Base-by-base conservation (phyloP, 164 flowering plant genomes). In the Vitis rotundifolia region DNA sequence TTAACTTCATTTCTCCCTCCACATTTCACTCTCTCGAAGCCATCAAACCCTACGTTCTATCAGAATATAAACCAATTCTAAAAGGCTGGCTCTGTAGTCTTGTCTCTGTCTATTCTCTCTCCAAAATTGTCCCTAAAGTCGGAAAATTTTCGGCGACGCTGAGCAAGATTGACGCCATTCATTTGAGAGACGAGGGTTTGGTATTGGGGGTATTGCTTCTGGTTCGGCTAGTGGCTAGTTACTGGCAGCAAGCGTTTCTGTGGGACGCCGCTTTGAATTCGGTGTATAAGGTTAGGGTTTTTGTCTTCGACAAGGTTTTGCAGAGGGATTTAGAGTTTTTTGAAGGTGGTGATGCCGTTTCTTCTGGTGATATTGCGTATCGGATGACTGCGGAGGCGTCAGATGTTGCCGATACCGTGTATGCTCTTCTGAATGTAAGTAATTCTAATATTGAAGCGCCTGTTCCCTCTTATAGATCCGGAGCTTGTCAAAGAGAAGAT, bases 341-440 rank as follows among this genome's bases (percentile, higher is more conserved):
- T 19, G 98, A 96, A 71, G 88, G 95, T 28, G 80, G 78, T 0
- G 77, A 63, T 12, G 91, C 83, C 28, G 83, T 86, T 78, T 74
- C 79, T 3, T 59, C 87, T 16, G 99, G 98, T 0, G 98, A 96
- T 68, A 78, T 93, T 68, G 89, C 99, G 5, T 83, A 88, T 73
- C 71, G 98, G 84, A 88, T 96, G 61, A 85, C 97, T 11, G 91
- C 97, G 0, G 99, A 96, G 79, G 95, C 95, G n/a, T 74, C 85
- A 2, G 93, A 91, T 76, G 83, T 92, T 67, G 91, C 94, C 2
- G 94, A 91, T 58, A 88, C 97, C 11, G 69, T 89, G 1, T 84
- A 87, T 73, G 88, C 92, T 72, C 83, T 92, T 56, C 76, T 93
- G 18, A 89, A 87, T 78, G 99, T 93, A 69, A 83, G 89, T 77